Percentiles rank a stretch among this genome's conserved stretches.
Conservation (phyloP, 2,329 filamentous ascomycete species). For the Sphaerulina musiva region DNA sequence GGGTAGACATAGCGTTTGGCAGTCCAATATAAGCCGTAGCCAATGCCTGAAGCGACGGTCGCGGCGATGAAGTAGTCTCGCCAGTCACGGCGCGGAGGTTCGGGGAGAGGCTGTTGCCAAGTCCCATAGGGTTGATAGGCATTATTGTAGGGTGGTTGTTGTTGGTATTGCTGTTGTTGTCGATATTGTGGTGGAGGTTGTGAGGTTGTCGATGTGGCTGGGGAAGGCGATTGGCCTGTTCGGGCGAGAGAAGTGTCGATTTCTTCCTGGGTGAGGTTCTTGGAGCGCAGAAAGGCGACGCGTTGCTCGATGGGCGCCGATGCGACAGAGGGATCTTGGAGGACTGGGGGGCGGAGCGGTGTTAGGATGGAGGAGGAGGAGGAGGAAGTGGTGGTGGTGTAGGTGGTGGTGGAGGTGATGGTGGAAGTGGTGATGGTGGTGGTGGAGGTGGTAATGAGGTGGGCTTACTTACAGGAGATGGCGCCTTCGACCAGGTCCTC, state of each 20-base stretch:
- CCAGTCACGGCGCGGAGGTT: constrained; percentile 79
- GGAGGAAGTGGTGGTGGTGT: neutral
- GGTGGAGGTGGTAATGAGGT: neutral
- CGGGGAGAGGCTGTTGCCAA: constrained; percentile 47
- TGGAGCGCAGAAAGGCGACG: constrained; percentile 86
- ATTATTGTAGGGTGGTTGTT: constrained; percentile 33
- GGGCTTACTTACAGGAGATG: constrained; percentile 40
- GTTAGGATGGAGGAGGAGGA: neutral
- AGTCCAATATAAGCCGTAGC: constrained; percentile 81
- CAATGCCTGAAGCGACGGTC: constrained; percentile 81
- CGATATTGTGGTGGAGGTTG: constrained; percentile 39
- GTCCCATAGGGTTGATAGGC: constrained; percentile 16
- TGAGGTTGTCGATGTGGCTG: constrained; percentile 42
- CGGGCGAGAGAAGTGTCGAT: constrained; percentile 77
- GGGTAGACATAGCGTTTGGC: constrained; percentile 91
- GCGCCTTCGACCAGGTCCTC: constrained; percentile 84
- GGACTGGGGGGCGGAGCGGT: constrained; percentile 54
- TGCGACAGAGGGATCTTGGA: constrained; percentile 88
- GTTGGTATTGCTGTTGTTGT: constrained; percentile 23
- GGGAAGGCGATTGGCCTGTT: constrained; percentile 52
- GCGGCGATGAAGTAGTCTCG: constrained; percentile 99
- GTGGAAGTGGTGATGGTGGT: too few relatives aligned
- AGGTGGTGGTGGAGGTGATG: too few relatives aligned
- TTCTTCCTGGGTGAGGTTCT: constrained; percentile 95
- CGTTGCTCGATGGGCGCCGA: constrained; percentile 87